These are phyloP conservation scores for Komagataella kurtzmanii DNA, from an alignment of 805 yeast species.

Conservation along the genomic window DNA sequence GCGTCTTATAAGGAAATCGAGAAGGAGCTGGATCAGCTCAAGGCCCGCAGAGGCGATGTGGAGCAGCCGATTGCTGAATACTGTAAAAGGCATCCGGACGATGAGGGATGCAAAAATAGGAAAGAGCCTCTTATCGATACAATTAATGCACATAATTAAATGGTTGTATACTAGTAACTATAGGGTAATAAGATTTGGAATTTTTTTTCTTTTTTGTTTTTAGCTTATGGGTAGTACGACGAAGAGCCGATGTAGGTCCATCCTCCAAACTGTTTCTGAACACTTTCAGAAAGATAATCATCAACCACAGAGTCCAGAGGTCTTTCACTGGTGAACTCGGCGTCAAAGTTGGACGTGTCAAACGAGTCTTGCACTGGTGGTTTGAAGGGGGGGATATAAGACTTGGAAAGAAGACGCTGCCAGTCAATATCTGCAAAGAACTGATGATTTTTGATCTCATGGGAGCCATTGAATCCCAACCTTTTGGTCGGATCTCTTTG, in stretches of 20 bases:
- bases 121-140: neutral
- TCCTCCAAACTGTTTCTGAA: constrained; percentile 97
- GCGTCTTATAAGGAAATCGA: constrained; percentile 4
- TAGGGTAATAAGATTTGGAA: neutral
- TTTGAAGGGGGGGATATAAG: constrained; percentile 89
- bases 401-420: constrained; percentile 69
- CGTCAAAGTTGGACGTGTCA: constrained; percentile 90
- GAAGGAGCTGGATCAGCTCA: constrained; percentile 1
- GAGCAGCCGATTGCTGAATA: constrained; percentile 1
- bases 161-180: constrained; percentile 24
- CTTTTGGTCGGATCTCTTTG: constrained; percentile 79
- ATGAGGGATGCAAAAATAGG: neutral
- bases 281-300: constrained; percentile 81
- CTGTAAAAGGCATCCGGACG: neutral
- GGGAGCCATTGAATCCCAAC: constrained; percentile 68
- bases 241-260: constrained; percentile 80
- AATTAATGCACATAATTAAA: neutral
- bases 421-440: constrained; percentile 88
- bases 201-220: constrained; percentile 13
- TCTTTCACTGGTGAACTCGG: constrained; percentile 81
- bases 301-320: constrained; percentile 95
- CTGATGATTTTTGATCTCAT: constrained; percentile 70
- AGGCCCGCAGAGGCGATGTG: neutral
- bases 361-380: constrained; percentile 78
- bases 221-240: neutral